Evolutionary conservation across 768 basidiomycete species (phyloP).

Genomic region (Porpolomopsis calyptriformis): DNA sequence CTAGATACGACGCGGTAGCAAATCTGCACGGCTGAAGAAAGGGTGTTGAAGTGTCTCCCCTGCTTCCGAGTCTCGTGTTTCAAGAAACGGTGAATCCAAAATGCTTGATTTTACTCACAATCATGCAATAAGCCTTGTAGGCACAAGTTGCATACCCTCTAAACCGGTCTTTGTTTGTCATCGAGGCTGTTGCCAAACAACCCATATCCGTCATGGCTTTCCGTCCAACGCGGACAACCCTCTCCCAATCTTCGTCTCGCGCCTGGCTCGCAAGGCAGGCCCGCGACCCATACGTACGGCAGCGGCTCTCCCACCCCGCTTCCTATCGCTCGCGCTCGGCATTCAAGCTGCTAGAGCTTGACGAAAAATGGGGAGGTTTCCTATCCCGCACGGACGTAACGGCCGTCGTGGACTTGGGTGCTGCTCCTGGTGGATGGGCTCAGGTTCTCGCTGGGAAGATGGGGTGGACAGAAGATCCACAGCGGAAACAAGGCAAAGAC

Average conservation of each 20-base stretch:
- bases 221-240: conserved; percentile 13
- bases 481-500: conserved; percentile 10
- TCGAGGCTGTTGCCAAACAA: neutral
- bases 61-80: too few relatives aligned
- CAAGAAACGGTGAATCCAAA: too few relatives aligned
- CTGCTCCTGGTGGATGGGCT: conserved; percentile 91
- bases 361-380: conserved; percentile 44
- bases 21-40: too few relatives aligned
- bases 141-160: too few relatives aligned
- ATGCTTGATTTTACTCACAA: too few relatives aligned
- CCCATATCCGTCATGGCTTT: conserved; percentile 12
- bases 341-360: conserved; percentile 82
- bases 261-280: conserved; percentile 63
- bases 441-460: conserved; percentile 65
- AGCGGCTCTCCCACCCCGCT: conserved; percentile 29
- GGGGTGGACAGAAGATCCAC: conserved; percentile 30
- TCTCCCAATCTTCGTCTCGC: conserved; percentile 23
- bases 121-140: too few relatives aligned
- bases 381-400: conserved; percentile 40
- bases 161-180: too few relatives aligned
- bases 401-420: conserved; percentile 78
- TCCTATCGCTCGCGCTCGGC: conserved; percentile 79
- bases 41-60: too few relatives aligned
- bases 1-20: too few relatives aligned
- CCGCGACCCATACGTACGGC: conserved; percentile 61